These are phyloP conservation scores for Aquilaria yunnanensis DNA, from an alignment of 345 rosid species.

Conservation along the genomic window DNA sequence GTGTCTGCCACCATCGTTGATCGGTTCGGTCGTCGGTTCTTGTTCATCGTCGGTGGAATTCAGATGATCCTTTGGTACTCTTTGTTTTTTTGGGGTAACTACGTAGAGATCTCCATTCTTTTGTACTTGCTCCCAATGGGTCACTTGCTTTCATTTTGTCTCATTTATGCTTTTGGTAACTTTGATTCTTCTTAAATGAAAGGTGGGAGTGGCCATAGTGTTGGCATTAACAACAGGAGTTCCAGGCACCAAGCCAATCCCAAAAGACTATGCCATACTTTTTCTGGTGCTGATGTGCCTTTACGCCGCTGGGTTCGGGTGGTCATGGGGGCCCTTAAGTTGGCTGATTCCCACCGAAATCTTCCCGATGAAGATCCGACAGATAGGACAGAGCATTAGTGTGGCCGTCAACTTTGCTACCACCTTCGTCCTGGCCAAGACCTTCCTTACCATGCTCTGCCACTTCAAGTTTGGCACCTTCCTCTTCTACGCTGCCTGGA, in stretches of 20 bases:
- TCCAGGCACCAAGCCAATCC: conserved; percentile 37
- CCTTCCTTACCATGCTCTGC: conserved; percentile 58
- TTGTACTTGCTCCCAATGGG: too few species aligned
- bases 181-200: neutral
- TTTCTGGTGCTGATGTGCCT: conserved; percentile 47
- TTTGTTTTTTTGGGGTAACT: too few species aligned
- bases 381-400: conserved; percentile 55
- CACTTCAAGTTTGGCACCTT: conserved; percentile 54
- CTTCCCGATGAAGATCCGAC: conserved; percentile 55
- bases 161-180: too few species aligned
- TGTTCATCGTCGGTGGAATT: conserved; percentile 61
- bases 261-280: conserved; percentile 29
- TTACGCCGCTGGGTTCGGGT: conserved; percentile 62
- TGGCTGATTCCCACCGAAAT: conserved; percentile 70
- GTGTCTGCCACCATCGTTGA: conserved; percentile 61
- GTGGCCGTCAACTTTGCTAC: conserved; percentile 41
- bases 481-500: conserved; percentile 61
- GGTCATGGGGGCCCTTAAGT: conserved; percentile 69
- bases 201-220: conserved; percentile 31
- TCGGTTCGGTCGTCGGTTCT: conserved; percentile 60
- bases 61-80: conserved; percentile 44
- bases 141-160: too few species aligned
- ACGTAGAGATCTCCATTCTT: too few species aligned
- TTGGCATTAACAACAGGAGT: conserved; percentile 33
- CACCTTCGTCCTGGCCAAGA: conserved; percentile 47